Evolutionary conservation across 208 protist species (phyloP).

Genomic region (Trichomonas gallinae): DNA sequence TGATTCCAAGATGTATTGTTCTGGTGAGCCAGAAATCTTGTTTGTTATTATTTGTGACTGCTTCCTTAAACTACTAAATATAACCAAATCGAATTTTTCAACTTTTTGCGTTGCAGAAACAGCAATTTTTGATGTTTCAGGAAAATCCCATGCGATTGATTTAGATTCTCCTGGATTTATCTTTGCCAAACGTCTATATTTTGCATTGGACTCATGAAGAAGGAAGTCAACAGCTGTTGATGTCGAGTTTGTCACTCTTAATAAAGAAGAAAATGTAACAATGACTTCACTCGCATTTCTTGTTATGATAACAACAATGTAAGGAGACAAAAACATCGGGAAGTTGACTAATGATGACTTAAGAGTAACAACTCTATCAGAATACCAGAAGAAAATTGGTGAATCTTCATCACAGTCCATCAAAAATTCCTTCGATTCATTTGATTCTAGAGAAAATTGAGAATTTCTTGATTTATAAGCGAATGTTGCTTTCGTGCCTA

Average conservation of each 20-base stretch:
- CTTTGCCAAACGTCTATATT: background rate
- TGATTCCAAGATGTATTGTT: background rate
- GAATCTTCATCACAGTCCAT: background rate
- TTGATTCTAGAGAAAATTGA: background rate
- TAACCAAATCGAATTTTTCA: background rate
- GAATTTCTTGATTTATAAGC: background rate
- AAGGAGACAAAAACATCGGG: background rate
- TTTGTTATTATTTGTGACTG: background rate
- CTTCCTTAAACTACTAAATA: background rate
- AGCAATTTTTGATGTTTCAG: background rate
- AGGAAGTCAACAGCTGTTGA: background rate
- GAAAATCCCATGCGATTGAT: background rate
- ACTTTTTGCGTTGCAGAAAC: background rate
- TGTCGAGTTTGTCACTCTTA: background rate
- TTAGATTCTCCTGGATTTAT: background rate
- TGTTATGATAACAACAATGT: background rate
- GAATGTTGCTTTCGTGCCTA: background rate
- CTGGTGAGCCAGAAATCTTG: background rate
- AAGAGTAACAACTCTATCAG: background rate
- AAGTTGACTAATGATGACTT: background rate
- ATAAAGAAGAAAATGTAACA: background rate
- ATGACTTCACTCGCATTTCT: background rate
- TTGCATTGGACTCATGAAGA: background rate
- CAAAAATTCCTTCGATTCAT: background rate
- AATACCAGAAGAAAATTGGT: background rate